A percentile compares a stretch with the other conserved stretches of the same genome.
Evolutionary conservation across 805 yeast species (phyloP).

Genomic region (Teunomyces stri): DNA sequence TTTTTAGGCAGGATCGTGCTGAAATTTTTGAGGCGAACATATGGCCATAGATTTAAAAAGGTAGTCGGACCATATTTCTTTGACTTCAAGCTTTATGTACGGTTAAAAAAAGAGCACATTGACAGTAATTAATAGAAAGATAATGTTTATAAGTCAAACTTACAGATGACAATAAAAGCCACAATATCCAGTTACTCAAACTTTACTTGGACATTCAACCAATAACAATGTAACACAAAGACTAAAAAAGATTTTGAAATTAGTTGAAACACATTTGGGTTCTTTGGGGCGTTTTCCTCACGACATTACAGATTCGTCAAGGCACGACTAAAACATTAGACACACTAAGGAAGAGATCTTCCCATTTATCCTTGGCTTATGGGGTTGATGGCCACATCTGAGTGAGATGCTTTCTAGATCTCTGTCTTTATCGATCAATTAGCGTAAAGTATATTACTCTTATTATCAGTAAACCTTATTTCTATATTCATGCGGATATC

Average conservation of each 20-base stretch:
- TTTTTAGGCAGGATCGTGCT: background rate
- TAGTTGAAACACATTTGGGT: background rate
- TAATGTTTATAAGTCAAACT: too few relatives aligned
- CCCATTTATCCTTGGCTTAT: background rate
- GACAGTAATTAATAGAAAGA: too few relatives aligned
- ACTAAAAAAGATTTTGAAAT: background rate
- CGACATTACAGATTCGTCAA: background rate
- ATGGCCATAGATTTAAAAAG: background rate
- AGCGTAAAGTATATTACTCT: background rate
- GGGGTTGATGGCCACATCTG: background rate
- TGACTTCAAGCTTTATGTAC: background rate
- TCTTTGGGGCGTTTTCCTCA: background rate
- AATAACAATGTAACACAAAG: background rate
- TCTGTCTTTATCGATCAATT: background rate
- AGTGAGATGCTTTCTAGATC: background rate
- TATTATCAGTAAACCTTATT: background rate
- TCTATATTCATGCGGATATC: background rate
- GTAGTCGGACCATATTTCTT: background rate
- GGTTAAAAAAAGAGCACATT: too few relatives aligned
- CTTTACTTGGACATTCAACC: background rate
- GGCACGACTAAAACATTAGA: slow-evolving; percentile 1
- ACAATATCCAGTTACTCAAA: background rate
- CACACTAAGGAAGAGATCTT: background rate
- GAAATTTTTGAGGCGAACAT: background rate
- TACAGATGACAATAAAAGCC: background rate